phyloP scores from a whole-genome alignment of 176 grass and related monocot species.

The Lolium multiflorum region DNA sequence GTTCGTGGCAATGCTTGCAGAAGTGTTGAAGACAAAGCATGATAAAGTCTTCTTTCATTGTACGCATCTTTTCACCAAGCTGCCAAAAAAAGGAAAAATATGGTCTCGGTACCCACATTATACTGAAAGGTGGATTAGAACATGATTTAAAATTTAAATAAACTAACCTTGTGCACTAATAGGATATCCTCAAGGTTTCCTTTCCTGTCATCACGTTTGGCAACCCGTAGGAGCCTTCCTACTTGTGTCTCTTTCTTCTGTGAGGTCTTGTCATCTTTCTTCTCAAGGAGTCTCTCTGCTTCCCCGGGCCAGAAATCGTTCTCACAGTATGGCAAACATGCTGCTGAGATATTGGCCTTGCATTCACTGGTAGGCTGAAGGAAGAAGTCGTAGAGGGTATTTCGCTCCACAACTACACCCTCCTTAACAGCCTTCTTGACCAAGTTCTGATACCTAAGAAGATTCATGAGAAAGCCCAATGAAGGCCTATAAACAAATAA shows the following conservation, averaged over 20 bases:
- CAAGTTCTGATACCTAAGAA: constrained; percentile 86
- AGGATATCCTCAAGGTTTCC: constrained; percentile 83
- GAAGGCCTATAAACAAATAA: constrained; percentile 31
- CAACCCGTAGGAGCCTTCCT: constrained; percentile 78
- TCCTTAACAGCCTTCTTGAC: constrained; percentile 79
- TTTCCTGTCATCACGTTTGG: constrained; percentile 73
- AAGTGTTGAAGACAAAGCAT: constrained; percentile 85
- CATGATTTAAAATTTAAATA: constrained; percentile 20
- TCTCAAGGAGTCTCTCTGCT: constrained; percentile 78
- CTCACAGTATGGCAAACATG: constrained; percentile 88
- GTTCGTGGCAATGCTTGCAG: constrained; percentile 82
- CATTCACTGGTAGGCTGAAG: constrained; percentile 71
- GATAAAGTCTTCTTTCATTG: constrained; percentile 94
- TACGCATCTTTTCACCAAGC: constrained; percentile 87
- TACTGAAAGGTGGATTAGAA: constrained; percentile 18
- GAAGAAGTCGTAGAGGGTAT: constrained; percentile 77
- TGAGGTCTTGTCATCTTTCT: constrained; percentile 65
- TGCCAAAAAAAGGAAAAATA: constrained; percentile 46
- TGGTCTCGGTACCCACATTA: constrained; percentile 3
- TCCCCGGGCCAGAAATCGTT: constrained; percentile 96
- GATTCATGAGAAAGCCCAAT: constrained; percentile 32
- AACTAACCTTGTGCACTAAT: constrained; percentile 72
- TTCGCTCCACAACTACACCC: constrained; percentile 80
- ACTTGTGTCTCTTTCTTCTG: constrained; percentile 74
- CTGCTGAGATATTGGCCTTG: constrained; percentile 80